Evolutionary conservation across 768 basidiomycete species (phyloP), one percentile per base, ranked within the genome.

Genomic region (Mycena belliarum): DNA sequence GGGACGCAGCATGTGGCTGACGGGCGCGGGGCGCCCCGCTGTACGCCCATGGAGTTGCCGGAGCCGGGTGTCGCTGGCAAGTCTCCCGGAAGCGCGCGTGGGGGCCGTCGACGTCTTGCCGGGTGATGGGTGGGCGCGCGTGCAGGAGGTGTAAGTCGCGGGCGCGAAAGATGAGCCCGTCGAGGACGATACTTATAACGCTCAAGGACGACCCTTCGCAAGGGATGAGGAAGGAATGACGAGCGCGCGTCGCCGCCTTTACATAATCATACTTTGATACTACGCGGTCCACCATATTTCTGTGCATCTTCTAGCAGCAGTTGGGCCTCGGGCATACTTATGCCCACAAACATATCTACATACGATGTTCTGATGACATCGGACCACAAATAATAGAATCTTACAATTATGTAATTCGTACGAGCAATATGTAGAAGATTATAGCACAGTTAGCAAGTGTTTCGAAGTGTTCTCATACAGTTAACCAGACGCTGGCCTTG

Each of bases 1-100:
- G 24, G 62, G 62, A 26, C 51, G 56, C n/a, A n/a, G n/a, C 12
- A n/a, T 57, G 8, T 63, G 62, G 62, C 54, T 52, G 4, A 37
- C 53, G 46, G 55, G 53, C 10, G 46, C 43, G 21, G 63, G 55
- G 40, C 46, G 59, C 10, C 63, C 59, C 4, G 49, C 32, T 32
- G 24, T 10, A 37, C 12, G 50, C 52, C 60, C 23, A 55, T 63
- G 20, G 42, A 43, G 14, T 32, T 60, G 3, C 58, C 62, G 2
- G 62, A 48, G 21, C 2, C 49, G 9, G 29, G 20, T 1, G 23
- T 10, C 4, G 23, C 14, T 12, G 26, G 35, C 33, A 52, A 49
- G 46, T 28, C 56, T 25, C 33, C 55, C 12, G 49, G 14, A 0
- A 43, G 29, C 4, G 9, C 15, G 23, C 44, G 8, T 1, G 42